Conservation (phyloP, 441 rosid genomes). For the Mallotus repandus region DNA sequence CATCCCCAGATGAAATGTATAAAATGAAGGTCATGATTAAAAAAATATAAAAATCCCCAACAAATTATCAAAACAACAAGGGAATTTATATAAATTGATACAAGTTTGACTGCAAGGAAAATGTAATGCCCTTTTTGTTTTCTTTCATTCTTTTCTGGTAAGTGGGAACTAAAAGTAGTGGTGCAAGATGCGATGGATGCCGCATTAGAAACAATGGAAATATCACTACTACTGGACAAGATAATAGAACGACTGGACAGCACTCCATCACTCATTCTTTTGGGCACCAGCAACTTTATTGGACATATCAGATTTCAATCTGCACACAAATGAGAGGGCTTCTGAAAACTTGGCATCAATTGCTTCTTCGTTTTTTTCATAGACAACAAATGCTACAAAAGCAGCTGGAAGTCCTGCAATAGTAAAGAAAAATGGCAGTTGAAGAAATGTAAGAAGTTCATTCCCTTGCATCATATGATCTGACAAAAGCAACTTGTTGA, state of each 20-base stretch:
- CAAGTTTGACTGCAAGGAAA: neutral
- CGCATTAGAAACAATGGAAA: neutral
- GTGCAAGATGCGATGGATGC: too few relatives aligned
- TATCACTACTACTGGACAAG: neutral
- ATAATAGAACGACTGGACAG: neutral
- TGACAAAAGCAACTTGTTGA: neutral
- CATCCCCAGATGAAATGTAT: neutral
- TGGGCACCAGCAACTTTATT: conserved; percentile 34
- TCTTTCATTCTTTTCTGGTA: too few relatives aligned
- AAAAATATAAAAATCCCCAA: neutral
- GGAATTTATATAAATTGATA: neutral
- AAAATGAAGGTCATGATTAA: neutral
- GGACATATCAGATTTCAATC: conserved; percentile 42
- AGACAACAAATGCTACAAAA: conserved; percentile 53
- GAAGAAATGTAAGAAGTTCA: neutral
- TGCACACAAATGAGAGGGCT: conserved; percentile 43
- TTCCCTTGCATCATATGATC: neutral
- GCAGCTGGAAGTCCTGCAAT: conserved; percentile 66
- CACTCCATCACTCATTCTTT: conserved; percentile 46
- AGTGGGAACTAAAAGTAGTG: too few relatives aligned
- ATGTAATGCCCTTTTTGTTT: neutral
- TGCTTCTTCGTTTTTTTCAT: conserved; percentile 74
- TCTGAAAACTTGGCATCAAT: conserved; percentile 52
- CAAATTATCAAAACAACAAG: neutral
- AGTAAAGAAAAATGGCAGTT: neutral